A percentile compares a stretch with the other conserved stretches of the same genome.
Evolutionary conservation across 192 early-diverging fungal species (phyloP).

Genomic region (Podila horticola): DNA sequence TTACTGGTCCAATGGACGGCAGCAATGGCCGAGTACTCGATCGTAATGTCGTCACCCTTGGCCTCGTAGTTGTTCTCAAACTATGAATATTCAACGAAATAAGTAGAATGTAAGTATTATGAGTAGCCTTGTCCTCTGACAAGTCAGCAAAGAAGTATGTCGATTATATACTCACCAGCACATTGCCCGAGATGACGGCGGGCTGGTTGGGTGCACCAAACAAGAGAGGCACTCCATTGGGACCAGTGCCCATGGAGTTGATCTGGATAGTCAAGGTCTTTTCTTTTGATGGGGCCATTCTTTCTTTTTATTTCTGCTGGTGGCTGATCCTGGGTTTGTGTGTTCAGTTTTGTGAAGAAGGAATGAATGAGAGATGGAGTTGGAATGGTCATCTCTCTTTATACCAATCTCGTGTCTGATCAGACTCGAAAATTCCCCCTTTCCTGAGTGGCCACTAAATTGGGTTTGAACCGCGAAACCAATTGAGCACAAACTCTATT

Average conservation of each 20-base stretch:
- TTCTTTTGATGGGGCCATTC: background rate
- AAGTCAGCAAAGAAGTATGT: too few relatives aligned
- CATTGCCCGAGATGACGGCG: background rate
- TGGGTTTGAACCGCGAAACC: too few relatives aligned
- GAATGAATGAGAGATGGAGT: background rate
- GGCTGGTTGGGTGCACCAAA: background rate
- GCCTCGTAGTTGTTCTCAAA: constrained; percentile 1
- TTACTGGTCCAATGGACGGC: background rate
- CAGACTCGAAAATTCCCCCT: too few relatives aligned
- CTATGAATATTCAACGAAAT: too few relatives aligned
- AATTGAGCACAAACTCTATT: too few relatives aligned
- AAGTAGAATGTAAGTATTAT: too few relatives aligned
- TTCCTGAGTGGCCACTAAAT: too few relatives aligned
- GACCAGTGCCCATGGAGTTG: background rate
- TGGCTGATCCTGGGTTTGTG: too few relatives aligned
- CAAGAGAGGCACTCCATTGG: background rate
- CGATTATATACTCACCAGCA: background rate
- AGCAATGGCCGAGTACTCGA: background rate
- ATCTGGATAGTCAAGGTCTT: background rate
- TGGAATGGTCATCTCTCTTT: too few relatives aligned
- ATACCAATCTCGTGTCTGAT: too few relatives aligned
- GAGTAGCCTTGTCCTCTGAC: too few relatives aligned
- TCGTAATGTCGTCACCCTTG: background rate
- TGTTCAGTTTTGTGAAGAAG: background rate
- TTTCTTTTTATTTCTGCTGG: too few relatives aligned